phyloP scores from a whole-genome alignment of 2,329 filamentous ascomycete genomes.

The Ceratocystis lukuohia region DNA sequence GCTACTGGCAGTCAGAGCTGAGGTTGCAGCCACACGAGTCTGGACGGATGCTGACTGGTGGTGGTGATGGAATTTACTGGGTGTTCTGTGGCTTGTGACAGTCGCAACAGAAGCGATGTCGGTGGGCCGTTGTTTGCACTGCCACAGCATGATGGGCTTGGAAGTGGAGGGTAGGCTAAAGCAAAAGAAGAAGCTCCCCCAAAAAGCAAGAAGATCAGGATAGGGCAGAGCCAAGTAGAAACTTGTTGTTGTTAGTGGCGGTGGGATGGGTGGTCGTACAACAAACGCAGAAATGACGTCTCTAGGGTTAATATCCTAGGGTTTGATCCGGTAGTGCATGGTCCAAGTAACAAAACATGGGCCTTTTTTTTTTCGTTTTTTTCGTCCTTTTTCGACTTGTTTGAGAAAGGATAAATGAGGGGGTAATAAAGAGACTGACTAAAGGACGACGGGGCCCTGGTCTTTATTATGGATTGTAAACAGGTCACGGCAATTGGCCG shows the following conservation, averaged over 20 bases:
- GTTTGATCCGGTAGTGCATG: background rate
- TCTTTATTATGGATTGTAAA: background rate
- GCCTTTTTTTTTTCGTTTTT: background rate
- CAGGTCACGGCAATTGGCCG: slow-evolving; percentile 15
- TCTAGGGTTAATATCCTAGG: background rate
- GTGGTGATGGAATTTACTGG: background rate
- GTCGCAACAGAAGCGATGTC: background rate
- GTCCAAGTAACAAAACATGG: background rate
- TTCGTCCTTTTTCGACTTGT: background rate
- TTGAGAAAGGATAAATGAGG: background rate
- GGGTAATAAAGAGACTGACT: background rate
- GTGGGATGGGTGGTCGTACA: background rate
- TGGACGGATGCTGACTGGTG: background rate
- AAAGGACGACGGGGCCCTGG: background rate
- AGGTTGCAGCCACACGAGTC: background rate
- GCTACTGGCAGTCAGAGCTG: background rate
- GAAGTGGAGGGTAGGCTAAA: background rate
- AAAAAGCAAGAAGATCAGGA: background rate
- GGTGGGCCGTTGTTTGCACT: slow-evolving; percentile 11
- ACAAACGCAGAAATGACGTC: background rate
- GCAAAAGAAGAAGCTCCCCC: background rate
- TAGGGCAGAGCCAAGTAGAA: background rate
- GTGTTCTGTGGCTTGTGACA: background rate
- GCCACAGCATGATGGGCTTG: slow-evolving; percentile 16
- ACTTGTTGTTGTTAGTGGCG: background rate